Percentiles rank a stretch among this genome's conserved stretches.
Conservation (phyloP, 208 protist species). For the Balamuthia mandrillaris region DNA sequence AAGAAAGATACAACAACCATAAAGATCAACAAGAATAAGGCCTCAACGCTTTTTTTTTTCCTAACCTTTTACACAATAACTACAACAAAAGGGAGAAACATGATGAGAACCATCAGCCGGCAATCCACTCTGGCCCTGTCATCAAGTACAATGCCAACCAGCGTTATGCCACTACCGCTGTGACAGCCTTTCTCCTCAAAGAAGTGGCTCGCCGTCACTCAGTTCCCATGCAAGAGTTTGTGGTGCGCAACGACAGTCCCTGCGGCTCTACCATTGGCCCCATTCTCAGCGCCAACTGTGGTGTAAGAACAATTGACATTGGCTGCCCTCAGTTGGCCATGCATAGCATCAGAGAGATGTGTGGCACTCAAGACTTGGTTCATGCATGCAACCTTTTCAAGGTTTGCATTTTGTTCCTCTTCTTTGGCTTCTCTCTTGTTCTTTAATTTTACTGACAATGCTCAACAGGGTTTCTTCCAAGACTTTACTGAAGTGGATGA, state of each 20-base stretch:
- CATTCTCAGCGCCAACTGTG: constrained; percentile 83
- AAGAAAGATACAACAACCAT: background rate
- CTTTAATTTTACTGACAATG: background rate
- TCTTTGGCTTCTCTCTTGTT: background rate
- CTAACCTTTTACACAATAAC: background rate
- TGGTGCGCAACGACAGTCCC: constrained; percentile 91
- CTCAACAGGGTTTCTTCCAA: background rate
- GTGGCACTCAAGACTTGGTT: constrained; percentile 84
- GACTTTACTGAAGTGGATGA: constrained; percentile 14
- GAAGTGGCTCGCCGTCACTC: constrained; percentile 70
- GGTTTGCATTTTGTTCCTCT: constrained; percentile 2
- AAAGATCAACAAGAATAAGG: too few relatives aligned
- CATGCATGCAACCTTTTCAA: constrained; percentile 81
- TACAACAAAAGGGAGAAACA: constrained; percentile 76
- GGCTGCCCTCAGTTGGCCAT: constrained; percentile 93
- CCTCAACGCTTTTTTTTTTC: too few relatives aligned
- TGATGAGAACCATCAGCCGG: constrained; percentile 83
- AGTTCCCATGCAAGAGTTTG: constrained; percentile 78
- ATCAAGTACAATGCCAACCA: constrained; percentile 95
- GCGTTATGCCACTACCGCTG: constrained; percentile 89
- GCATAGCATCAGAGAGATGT: constrained; percentile 94
- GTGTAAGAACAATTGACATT: constrained; percentile 93
- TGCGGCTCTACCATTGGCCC: constrained; percentile 96
- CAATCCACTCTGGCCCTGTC: constrained; percentile 85
- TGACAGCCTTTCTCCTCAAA: constrained; percentile 81